Conservation (phyloP, 495 filamentous ascomycete genomes). For the Aspergillus hancockii region DNA sequence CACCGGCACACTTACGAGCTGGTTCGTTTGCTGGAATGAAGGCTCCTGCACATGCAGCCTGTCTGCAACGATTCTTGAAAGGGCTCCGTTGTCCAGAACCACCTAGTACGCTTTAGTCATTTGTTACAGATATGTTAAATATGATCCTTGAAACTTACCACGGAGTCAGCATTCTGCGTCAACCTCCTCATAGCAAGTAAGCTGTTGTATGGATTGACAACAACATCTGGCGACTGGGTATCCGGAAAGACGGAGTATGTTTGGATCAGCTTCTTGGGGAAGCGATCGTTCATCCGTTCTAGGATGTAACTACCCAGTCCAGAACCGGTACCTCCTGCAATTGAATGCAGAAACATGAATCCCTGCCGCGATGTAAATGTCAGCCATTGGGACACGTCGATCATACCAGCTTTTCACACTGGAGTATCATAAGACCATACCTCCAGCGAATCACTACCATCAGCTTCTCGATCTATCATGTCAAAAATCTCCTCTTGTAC, state of each 20-base stretch:
- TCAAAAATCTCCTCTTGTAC: conserved; percentile 98
- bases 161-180: conserved; percentile 95
- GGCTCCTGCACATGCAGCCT: conserved; percentile 90
- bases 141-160: conserved; percentile 46
- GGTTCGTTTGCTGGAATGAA: conserved; percentile 96
- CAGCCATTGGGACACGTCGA: not conserved
- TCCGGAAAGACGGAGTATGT: conserved; percentile 99
- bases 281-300: conserved; percentile 95
- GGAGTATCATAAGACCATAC: conserved; percentile 37
- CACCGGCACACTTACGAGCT: conserved; percentile 60
- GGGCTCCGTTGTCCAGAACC: conserved; percentile 93
- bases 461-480: conserved; percentile 98
- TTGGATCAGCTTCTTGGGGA: conserved; percentile 98
- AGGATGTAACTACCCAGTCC: conserved; percentile 91
- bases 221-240: conserved; percentile 83
- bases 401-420: not conserved
- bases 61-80: conserved; percentile 92
- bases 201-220: conserved; percentile 98
- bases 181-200: conserved; percentile 86
- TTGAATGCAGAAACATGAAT: conserved; percentile 98
- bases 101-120: conserved; percentile 44
- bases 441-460: conserved; percentile 96
- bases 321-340: conserved; percentile 94
- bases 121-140: not conserved
- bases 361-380: conserved; percentile 50